These are phyloP conservation scores for Amoebophrya sp. DNA, from an alignment of 169 alveolate species.

Conservation along the genomic window DNA sequence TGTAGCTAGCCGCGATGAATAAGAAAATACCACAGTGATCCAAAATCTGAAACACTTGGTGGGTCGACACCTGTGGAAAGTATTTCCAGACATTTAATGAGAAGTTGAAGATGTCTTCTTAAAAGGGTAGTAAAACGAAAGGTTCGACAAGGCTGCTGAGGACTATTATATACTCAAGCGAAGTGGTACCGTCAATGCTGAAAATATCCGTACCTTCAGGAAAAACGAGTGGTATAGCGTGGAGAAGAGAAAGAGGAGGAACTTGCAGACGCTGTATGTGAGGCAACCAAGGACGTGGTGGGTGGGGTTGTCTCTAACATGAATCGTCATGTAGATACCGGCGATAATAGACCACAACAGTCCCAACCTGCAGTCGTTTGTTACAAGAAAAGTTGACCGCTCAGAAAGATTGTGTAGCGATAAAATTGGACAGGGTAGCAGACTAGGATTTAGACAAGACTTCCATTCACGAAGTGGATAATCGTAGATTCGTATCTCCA, in stretches of 20 bases:
- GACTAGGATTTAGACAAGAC: too few relatives aligned
- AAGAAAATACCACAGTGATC: conserved; percentile 2
- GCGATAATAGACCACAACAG: neutral
- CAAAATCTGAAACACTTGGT: neutral
- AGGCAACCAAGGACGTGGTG: neutral
- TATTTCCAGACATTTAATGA: too few relatives aligned
- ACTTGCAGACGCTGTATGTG: neutral
- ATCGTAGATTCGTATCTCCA: too few relatives aligned
- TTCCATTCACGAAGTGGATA: too few relatives aligned
- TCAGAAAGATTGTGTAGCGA: too few relatives aligned
- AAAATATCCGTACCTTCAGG: neutral
- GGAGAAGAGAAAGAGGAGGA: neutral
- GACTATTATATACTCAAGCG: too few relatives aligned
- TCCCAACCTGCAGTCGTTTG: neutral
- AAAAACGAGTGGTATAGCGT: neutral
- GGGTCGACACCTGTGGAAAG: neutral
- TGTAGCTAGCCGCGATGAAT: neutral
- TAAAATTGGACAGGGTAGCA: too few relatives aligned
- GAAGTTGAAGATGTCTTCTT: too few relatives aligned
- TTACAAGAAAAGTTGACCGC: too few relatives aligned
- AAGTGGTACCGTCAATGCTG: too few relatives aligned
- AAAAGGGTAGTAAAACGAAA: too few relatives aligned
- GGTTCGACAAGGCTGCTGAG: too few relatives aligned
- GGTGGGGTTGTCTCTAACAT: neutral
- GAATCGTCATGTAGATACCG: neutral